Base-by-base conservation (phyloP, 495 filamentous ascomycete species). In the Hypoxylon cercidicola region DNA sequence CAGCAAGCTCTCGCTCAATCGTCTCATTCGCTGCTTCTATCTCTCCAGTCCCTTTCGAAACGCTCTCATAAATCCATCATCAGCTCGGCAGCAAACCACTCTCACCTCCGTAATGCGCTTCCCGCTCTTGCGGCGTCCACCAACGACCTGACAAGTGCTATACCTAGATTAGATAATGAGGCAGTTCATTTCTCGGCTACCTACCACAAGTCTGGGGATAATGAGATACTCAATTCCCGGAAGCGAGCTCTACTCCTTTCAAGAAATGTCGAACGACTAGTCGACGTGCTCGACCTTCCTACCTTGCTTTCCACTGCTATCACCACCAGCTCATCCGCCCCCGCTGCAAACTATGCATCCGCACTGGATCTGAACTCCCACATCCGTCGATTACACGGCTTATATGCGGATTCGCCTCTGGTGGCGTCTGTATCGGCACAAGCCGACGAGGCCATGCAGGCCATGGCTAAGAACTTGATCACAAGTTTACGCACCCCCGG, bases 291-390 rank as follows among this genome's bases (percentile, higher is more conserved):
- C 16, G 93, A 97, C 64, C 85, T 99, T 16, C 96, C 96, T 2
- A 90, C 90, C 1, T 79, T 98, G 32, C 87, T 99, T 1, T 88
- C 86, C n/a, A 85, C 88, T 12, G 74, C 79, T 43, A 79, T 82
- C 39, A 74, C 78, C 4, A 73, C 79, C 1, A 74, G 77, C 5
- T 83, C 85, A 35, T 69, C 71, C 9, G 66, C 73, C 1, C 60
- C 70, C 11, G 76, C 80, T 0, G 75, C 77, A 61, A 95, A 90
- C 62, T 97, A 97, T 76, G 90, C 94, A 2, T 90, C 92, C 0
- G 94, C 94, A 0, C 81, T 99, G 43, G 96, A 99, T 69, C 81
- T 98, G 4, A 89, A 97, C 72, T 88, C 90, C n/a, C 96, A 97
- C 77, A 97, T 97, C 74, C 90, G 92, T 58, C 85, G 96, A 15